Evolutionary conservation across 148 eudicot species (phyloP), one percentile per base, ranked within the genome.

Genomic region (Cornus kousa): DNA sequence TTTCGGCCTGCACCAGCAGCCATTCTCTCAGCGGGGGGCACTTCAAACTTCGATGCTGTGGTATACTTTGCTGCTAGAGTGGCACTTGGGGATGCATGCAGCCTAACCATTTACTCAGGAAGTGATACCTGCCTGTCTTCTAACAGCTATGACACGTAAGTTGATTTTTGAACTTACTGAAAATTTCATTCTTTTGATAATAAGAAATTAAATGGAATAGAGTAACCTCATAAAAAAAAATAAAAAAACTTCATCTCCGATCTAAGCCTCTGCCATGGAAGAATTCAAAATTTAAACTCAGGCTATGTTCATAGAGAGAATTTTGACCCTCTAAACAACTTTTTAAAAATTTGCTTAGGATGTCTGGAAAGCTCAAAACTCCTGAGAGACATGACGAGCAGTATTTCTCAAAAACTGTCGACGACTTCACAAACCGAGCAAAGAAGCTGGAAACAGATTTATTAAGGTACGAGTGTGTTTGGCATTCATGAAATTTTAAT

Each of bases 11-110:
- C 92, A 39, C 85, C 91, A 66, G 82, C 82, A 57, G 81, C 68
- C 69, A 57, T 90, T 80, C 87, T 90, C 70, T 84, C 79, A 37
- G 87, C 83, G 39, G 86, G 87, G 81, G 85, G 90, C 43, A 48
- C 68, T 69, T 53, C 66, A 62, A 77, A 81, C 70, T 83, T 71
- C 82, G 91, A 87, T 53, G 60, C 35, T 72, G 77, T 90, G 81
- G 79, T 83, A 37, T 90, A 87, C 79, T 85, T 68, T 40, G 77
- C 82, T 79, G 84, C 91, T 74, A 87, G 86, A 82, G 82, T 85
- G 72, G 91, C 88, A 71, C 79, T 92, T 60, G 89, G 87, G 39
- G 91, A 90, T 74, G 90, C 92, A 5, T 90, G 91, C 82, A 80
- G 74, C 79, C 39, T 83, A 79, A 74, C 57, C 40, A 73, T 68